A percentile compares a stretch with the other conserved stretches of the same genome.
Conservation (phyloP, 2,329 filamentous ascomycete genomes). For the Nectriaceae sp. region DNA sequence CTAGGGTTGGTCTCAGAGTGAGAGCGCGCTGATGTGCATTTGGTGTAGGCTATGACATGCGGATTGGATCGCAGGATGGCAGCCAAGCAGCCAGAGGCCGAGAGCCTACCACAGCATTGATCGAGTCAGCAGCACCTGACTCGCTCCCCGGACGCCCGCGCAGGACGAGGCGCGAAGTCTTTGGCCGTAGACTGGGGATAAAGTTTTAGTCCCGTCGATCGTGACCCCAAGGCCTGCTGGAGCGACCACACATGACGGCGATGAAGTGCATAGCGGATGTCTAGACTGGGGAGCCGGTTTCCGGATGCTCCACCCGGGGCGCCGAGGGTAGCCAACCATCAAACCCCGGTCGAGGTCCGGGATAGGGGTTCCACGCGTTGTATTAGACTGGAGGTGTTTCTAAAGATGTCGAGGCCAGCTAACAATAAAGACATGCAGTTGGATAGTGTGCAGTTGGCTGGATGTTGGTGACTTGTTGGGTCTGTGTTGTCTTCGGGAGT, state of each 20-base stretch:
- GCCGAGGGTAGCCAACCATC: too few species aligned
- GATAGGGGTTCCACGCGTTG: too few species aligned
- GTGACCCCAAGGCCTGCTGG: not conserved
- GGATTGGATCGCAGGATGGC: not conserved
- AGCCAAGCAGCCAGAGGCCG: not conserved
- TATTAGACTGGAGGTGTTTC: too few species aligned
- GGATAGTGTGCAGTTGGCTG: too few species aligned
- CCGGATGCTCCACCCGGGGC: not conserved
- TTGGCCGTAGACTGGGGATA: not conserved
- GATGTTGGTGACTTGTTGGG: too few species aligned
- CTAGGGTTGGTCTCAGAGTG: not conserved
- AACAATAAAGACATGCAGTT: too few species aligned
- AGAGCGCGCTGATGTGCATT: not conserved
- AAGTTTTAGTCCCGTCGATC: too few species aligned
- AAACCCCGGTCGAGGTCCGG: too few species aligned
- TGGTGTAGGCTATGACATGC: not conserved
- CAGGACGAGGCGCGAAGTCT: too few species aligned
- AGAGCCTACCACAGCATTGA: not conserved
- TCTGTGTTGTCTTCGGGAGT: too few species aligned
- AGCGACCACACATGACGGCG: not conserved
- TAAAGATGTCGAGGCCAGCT: too few species aligned
- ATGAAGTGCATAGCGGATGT: not conserved
- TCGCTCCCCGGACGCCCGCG: not conserved
- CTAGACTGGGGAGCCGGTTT: not conserved
- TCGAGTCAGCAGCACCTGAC: not conserved